Evolutionary conservation across 139 green algal species (phyloP), one percentile per base, ranked within the genome.

Genomic region (Bryopsis sp.): DNA sequence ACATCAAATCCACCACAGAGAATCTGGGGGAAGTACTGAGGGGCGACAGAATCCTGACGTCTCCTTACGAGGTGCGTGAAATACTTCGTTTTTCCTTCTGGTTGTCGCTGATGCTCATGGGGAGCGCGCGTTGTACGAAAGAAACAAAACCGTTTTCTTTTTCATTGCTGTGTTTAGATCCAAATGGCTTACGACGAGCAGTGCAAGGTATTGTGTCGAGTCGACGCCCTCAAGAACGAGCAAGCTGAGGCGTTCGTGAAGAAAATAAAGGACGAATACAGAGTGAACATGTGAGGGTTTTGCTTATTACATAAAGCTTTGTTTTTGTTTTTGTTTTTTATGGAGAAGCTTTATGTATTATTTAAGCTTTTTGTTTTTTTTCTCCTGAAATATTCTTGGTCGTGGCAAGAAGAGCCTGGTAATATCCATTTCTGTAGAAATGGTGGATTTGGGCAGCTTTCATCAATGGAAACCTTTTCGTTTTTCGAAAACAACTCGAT

Each of bases 1-100:
- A 89, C 57, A 89, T 99, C 58, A 74, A 92, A 48, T 85, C 84
- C 50, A 90, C 76, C 46, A 88, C 94, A 7, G 94, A 97, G 66
- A 98, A 97, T 78, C 76, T 98, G 48, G 95, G 95, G 2, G 94
- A 99, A 79, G 88, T 99, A 39, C 77, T 99, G 76, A 82, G 95
- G 1, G 95, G 95, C 19, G 95, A 99, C 81, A 74, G 95, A 32
- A 99, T 99, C 50, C 87, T 96, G 59, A 98, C 96, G 79, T 98
- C 92, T 0, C 68, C 87, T n/a, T 99, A 98, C 67, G 67, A 83
- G 79, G 86, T 86, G 22, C 66, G 3, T 39, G 4, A 26, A 31
- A 11, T 28, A 39, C 69, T 33, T 71, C 11, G 19, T 74, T 70
- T 65, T 36, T 24, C 19, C 22, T 68, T 28, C 24, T 67, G 6